These are phyloP conservation scores for Colletotrichum sp. DNA, from an alignment of 2,329 filamentous ascomycete species.

Conservation along the genomic window DNA sequence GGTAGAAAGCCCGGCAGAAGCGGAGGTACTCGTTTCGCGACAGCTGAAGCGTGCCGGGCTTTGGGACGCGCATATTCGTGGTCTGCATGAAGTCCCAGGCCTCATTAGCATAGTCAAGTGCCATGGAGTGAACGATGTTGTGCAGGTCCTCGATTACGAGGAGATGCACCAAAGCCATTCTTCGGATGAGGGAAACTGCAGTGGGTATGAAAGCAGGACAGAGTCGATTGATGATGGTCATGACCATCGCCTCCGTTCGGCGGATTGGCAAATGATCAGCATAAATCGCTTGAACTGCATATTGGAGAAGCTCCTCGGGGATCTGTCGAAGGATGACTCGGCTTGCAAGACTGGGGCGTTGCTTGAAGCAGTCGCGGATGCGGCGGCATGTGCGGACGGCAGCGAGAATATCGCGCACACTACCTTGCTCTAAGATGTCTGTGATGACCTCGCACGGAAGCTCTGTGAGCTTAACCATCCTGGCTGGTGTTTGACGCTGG, in stretches of 20 bases:
- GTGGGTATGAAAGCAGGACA: neutral
- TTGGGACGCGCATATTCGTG: neutral
- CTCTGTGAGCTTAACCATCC: neutral
- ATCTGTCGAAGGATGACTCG: rapidly evolving
- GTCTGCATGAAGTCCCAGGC: neutral
- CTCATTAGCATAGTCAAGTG: neutral
- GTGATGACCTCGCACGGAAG: neutral
- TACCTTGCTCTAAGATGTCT: rapidly evolving
- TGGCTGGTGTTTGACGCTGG: neutral
- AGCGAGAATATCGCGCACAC: rapidly evolving
- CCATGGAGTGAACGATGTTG: neutral
- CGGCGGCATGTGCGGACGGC: rapidly evolving
- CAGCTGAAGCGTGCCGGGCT: rapidly evolving
- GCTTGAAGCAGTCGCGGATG: rapidly evolving
- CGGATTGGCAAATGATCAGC: neutral
- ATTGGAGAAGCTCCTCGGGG: rapidly evolving
- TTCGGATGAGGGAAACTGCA: neutral
- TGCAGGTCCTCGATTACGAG: rapidly evolving
- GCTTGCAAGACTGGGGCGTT: neutral
- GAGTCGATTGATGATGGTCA: rapidly evolving
- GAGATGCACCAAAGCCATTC: neutral
- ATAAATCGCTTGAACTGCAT: rapidly evolving
- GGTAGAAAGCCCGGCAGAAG: neutral
- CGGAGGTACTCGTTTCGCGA: neutral
- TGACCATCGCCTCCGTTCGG: neutral